Evolutionary conservation across 1,284 basidiomycete species (phyloP).

Genomic region (Leccinum ponderosum): DNA sequence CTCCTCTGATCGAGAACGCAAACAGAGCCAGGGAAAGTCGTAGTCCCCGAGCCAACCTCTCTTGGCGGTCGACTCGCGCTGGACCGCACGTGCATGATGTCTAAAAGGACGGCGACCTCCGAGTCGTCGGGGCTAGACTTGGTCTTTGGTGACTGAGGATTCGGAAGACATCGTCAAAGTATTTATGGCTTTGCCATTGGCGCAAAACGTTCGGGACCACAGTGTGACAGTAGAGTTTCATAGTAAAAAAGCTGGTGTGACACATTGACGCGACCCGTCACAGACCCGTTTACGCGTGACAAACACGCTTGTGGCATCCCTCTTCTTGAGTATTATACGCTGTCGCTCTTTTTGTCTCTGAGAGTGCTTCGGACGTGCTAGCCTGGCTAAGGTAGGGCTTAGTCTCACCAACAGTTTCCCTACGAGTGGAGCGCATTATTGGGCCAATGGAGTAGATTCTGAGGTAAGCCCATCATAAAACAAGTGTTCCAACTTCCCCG

Average conservation of each 20-base stretch:
- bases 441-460: constrained; percentile 48
- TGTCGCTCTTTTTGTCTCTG: constrained; percentile 56
- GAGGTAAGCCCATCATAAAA: constrained; percentile 43
- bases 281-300: constrained; percentile 32
- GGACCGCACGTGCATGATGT: constrained; percentile 10
- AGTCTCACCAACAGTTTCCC: constrained; percentile 45
- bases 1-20: constrained; percentile 42
- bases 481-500: not conserved
- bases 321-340: constrained; percentile 44
- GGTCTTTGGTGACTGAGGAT: constrained; percentile 6
- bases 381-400: constrained; percentile 65
- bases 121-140: not conserved
- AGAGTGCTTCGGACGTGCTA: constrained; percentile 53
- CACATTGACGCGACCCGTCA: constrained; percentile 26
- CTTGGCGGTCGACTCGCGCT: constrained; percentile 43
- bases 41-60: constrained; percentile 71
- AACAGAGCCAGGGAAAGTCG: constrained; percentile 73
- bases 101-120: not conserved
- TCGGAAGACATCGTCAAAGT: constrained; percentile 17
- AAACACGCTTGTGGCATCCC: constrained; percentile 19
- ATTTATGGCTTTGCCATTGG: too few species aligned
- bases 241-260: not conserved
- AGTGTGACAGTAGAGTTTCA: too few species aligned
- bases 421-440: constrained; percentile 38
- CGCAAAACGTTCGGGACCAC: too few species aligned